phyloP scores from a whole-genome alignment of 805 yeast genomes.

The Sugiyamaella valdiviana region DNA sequence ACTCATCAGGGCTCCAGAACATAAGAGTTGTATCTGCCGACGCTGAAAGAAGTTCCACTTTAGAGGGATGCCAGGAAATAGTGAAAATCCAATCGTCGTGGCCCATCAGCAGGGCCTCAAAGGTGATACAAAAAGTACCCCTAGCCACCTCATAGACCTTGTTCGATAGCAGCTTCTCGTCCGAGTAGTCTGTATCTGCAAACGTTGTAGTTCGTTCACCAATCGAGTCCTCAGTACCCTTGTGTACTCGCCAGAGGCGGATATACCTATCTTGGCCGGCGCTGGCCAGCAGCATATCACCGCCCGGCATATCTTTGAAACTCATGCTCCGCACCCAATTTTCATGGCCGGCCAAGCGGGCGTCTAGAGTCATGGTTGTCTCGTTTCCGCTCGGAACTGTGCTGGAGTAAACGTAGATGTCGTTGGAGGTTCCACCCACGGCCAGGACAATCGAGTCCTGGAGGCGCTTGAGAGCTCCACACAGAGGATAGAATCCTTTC shows the following conservation, averaged over 20 bases:
- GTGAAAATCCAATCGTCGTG: constrained; percentile 97
- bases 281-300: constrained; percentile 60
- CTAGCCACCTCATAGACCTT: constrained; percentile 58
- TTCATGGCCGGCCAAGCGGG: constrained; percentile 80
- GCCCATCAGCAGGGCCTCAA: constrained; percentile 93
- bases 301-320: constrained; percentile 40
- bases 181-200: constrained; percentile 29
- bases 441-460: constrained; percentile 24
- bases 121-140: constrained; percentile 48
- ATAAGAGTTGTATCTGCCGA: constrained; percentile 91
- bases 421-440: constrained; percentile 33
- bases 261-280: constrained; percentile 93
- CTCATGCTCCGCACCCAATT: constrained; percentile 86
- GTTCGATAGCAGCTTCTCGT: constrained; percentile 50
- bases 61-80: constrained; percentile 62
- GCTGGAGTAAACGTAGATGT: constrained; percentile 47
- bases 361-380: constrained; percentile 34
- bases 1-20: constrained; percentile 85
- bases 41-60: constrained; percentile 63
- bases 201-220: constrained; percentile 51
- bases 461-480: constrained; percentile 17
- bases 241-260: constrained; percentile 70
- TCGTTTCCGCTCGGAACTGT: constrained; percentile 11
- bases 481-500: constrained; percentile 27
- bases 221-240: constrained; percentile 15